A percentile compares a stretch with the other conserved stretches of the same genome.
Conservation (phyloP, 2,329 filamentous ascomycete species). For the Trichoderma sp. region DNA sequence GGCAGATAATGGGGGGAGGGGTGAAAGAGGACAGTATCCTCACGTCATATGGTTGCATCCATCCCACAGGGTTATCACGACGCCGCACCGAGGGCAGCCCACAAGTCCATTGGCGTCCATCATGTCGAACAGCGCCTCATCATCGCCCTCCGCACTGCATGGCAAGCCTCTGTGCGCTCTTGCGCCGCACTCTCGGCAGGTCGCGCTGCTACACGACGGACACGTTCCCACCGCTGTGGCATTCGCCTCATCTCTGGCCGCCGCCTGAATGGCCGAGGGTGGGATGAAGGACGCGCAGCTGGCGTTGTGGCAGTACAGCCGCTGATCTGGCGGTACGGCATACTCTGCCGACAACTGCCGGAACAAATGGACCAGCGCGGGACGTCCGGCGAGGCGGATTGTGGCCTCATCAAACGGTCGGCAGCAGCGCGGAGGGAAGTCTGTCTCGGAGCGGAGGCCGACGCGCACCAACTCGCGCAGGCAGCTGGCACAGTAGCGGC, state of each 20-base stretch:
- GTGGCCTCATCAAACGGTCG: constrained; percentile 29
- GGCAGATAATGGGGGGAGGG: too few relatives aligned
- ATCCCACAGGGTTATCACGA: constrained; percentile 31
- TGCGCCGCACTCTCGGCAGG: constrained; percentile 29
- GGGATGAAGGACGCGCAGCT: constrained; percentile 34
- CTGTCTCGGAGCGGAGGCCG: constrained; percentile 31
- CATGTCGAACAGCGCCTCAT: constrained; percentile 34
- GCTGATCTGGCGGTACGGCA: background rate
- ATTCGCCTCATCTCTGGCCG: background rate
- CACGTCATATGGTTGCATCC: constrained; percentile 37
- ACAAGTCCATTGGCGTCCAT: constrained; percentile 34
- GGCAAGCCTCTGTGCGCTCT: constrained; percentile 28
- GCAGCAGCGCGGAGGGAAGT: constrained; percentile 36
- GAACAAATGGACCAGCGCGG: constrained; percentile 32
- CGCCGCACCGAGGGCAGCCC: constrained; percentile 34
- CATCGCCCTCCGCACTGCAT: background rate
- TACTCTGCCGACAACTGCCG: constrained; percentile 30
- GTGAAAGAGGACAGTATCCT: background rate
- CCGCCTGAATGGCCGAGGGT: background rate
- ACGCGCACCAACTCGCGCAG: constrained; percentile 31
- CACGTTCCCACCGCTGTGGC: constrained; percentile 24
- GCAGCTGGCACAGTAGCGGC: constrained; percentile 33
- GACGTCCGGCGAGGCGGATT: constrained; percentile 26
- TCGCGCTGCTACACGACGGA: constrained; percentile 26
- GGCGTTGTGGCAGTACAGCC: constrained; percentile 34